Conservation (phyloP, 495 filamentous ascomycete genomes). For the Penicillium argentinense region DNA sequence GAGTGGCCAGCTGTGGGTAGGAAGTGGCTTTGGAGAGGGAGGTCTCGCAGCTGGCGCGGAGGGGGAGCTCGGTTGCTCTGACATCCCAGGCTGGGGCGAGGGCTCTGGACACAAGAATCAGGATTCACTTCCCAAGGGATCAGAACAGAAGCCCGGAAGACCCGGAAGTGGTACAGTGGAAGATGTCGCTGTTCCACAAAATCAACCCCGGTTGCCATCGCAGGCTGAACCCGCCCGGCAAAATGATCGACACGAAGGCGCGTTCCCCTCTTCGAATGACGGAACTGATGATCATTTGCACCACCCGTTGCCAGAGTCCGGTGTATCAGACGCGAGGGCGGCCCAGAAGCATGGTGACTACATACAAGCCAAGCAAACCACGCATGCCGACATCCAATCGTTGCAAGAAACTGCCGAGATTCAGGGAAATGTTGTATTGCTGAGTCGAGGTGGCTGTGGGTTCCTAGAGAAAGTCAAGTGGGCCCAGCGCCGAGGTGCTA, state of each 20-base stretch:
- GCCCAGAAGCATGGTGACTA: constrained; percentile 43
- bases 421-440: constrained; percentile 82
- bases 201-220: constrained; percentile 24
- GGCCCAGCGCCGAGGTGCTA: constrained; percentile 85
- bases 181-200: constrained; percentile 20
- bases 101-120: constrained; percentile 37
- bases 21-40: constrained; percentile 81
- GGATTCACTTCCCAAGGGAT: constrained; percentile 23
- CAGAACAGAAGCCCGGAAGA: constrained; percentile 31
- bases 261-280: constrained; percentile 55
- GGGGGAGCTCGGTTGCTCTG: constrained; percentile 94
- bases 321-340: constrained; percentile 26
- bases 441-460: constrained; percentile 91
- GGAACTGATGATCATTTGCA: constrained; percentile 93
- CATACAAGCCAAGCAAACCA: constrained; percentile 43
- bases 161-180: constrained; percentile 26
- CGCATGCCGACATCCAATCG: constrained; percentile 91
- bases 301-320: constrained; percentile 56
- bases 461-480: constrained; percentile 97
- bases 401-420: constrained; percentile 95
- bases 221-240: constrained; percentile 25
- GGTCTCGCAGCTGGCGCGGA: constrained; percentile 56
- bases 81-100: constrained; percentile 89
- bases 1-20: constrained; percentile 85
- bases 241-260: constrained; percentile 18